Percentiles rank a stretch among this genome's conserved stretches.
Evolutionary conservation across 1,139 yeast species (phyloP).

Genomic region (Pichia sp.): DNA sequence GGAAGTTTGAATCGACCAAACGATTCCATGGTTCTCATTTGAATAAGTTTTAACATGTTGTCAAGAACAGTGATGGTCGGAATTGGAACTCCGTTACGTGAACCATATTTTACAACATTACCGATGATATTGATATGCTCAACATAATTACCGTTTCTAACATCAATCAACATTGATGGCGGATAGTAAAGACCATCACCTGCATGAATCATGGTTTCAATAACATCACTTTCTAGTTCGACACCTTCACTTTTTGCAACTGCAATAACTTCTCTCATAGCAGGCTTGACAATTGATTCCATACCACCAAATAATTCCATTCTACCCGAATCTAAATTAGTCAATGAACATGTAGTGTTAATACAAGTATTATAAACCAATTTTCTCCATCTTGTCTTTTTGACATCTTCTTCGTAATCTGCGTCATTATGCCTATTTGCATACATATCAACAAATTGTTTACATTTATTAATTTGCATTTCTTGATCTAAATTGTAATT

Average conservation of each 20-base stretch:
- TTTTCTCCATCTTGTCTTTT: constrained; percentile 62
- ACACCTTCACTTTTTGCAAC: constrained; percentile 62
- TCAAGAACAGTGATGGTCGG: constrained; percentile 57
- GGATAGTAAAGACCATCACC: constrained; percentile 16
- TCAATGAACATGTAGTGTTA: constrained; percentile 54
- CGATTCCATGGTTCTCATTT: constrained; percentile 49
- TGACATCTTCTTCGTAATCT: constrained; percentile 43
- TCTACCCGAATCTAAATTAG: constrained; percentile 54
- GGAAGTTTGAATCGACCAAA: constrained; percentile 41
- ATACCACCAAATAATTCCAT: constrained; percentile 48
- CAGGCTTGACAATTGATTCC: constrained; percentile 45
- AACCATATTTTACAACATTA: constrained; percentile 58
- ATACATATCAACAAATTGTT: constrained; percentile 45
- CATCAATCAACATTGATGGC: constrained; percentile 43
- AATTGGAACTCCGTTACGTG: constrained; percentile 42
- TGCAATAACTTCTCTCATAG: constrained; percentile 55
- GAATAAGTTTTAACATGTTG: constrained; percentile 50
- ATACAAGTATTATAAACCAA: constrained; percentile 60
- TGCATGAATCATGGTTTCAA: constrained; percentile 12
- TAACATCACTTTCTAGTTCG: constrained; percentile 18
- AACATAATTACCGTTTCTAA: constrained; percentile 58
- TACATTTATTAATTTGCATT: constrained; percentile 28
- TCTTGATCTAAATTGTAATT: constrained; percentile 29
- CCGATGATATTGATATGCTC: constrained; percentile 70
- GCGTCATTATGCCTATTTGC: constrained; percentile 39